A percentile compares a stretch with the other conserved stretches of the same genome.
Conservation (phyloP, 495 filamentous ascomycete species). For the Trichocladium antarcticum region DNA sequence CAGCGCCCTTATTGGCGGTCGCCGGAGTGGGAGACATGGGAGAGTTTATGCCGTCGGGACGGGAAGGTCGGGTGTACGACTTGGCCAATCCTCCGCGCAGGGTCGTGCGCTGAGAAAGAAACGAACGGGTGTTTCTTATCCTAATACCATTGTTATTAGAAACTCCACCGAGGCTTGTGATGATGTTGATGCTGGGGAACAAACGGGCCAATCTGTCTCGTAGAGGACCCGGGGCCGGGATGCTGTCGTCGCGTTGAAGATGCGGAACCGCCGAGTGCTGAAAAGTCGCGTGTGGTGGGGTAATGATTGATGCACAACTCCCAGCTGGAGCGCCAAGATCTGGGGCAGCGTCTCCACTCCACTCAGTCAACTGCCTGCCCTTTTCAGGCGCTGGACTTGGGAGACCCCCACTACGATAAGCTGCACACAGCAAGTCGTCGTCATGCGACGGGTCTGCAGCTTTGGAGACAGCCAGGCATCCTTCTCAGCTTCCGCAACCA, state of each 20-base stretch:
- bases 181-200: too few relatives aligned
- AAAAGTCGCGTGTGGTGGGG: background rate
- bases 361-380: conserved; percentile 6
- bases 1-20: background rate
- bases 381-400: background rate
- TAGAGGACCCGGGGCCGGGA: too few relatives aligned
- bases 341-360: background rate
- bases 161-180: too few relatives aligned
- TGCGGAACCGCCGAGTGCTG: too few relatives aligned
- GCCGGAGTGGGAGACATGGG: background rate
- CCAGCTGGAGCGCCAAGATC: conserved; percentile 8
- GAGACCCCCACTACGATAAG: background rate
- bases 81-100: background rate
- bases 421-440: background rate
- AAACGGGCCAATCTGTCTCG: too few relatives aligned
- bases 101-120: background rate
- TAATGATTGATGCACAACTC: too few relatives aligned
- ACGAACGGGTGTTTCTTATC: background rate
- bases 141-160: background rate
- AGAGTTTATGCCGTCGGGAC: background rate
- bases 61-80: background rate
- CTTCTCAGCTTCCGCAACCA: background rate
- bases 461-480: conserved; percentile 10
- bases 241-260: too few relatives aligned
- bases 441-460: background rate